A percentile compares a stretch with the other conserved stretches of the same genome.
Conservation (phyloP, 225 moss, liverwort and hornwort genomes). For the Anthoceros angustus region DNA sequence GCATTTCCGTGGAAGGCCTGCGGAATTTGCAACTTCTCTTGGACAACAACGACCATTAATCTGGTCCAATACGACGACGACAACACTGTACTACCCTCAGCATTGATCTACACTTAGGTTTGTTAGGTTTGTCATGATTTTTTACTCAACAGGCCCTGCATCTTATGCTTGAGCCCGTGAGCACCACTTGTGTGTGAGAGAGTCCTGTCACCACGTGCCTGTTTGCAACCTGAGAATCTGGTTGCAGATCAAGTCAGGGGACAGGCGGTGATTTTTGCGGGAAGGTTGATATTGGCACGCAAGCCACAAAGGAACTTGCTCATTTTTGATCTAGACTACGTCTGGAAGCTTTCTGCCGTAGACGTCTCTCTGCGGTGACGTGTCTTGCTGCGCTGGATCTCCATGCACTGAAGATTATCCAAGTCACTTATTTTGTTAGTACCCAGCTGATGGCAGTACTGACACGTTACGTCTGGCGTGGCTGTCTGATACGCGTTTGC, state of each 20-base stretch:
- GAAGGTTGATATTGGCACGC: neutral
- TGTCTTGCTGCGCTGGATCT: neutral
- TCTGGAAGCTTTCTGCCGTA: neutral
- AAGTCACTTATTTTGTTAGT: too few relatives aligned
- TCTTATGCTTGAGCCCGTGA: neutral
- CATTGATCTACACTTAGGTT: neutral
- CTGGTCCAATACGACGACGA: neutral
- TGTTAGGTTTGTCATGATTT: neutral
- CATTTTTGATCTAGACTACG: neutral
- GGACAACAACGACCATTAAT: neutral
- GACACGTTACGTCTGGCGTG: too few relatives aligned
- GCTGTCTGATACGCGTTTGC: too few relatives aligned
- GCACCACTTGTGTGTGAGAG: neutral
- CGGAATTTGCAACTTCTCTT: neutral
- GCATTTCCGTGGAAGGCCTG: neutral
- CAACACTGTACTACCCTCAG: neutral
- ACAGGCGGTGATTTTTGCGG: slow-evolving; percentile 3
- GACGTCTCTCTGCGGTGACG: neutral
- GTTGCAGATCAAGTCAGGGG: neutral
- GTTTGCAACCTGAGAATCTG: neutral
- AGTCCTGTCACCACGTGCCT: neutral
- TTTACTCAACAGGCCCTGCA: neutral
- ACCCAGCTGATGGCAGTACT: too few relatives aligned
- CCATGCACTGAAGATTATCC: too few relatives aligned
- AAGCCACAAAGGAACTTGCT: neutral